Conservation (phyloP, 1,139 yeast genomes). For the Hanseniaspora uvarum region DNA sequence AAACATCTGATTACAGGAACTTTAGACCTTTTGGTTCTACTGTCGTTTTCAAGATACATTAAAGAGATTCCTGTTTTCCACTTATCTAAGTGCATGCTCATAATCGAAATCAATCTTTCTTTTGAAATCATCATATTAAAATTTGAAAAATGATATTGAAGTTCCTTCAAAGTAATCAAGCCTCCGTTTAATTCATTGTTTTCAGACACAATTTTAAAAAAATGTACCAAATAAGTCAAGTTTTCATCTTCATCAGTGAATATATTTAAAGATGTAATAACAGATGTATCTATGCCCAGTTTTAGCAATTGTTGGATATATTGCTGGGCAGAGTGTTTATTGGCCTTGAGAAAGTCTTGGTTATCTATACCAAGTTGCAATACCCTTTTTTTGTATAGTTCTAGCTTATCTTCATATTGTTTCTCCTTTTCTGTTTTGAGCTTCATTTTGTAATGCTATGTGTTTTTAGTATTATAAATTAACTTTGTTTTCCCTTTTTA, state of each 20-base stretch:
- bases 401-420: constrained; percentile 4
- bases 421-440: background rate
- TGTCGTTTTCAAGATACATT: background rate
- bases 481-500: no score
- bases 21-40: background rate
- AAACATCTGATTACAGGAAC: constrained; percentile 8
- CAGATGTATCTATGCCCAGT: constrained; percentile 4
- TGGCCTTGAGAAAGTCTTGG: constrained; percentile 1
- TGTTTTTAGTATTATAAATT: background rate
- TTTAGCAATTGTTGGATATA: constrained; percentile 10
- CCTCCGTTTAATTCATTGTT: constrained; percentile 13
- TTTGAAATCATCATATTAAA: constrained; percentile 11
- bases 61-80: constrained; percentile 11
- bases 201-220: constrained; percentile 3
- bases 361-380: constrained; percentile 12
- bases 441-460: background rate
- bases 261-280: constrained; percentile 8
- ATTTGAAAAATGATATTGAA: constrained; percentile 12
- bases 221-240: background rate
- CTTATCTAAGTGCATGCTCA: background rate
- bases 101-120: background rate
- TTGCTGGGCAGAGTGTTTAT: constrained; percentile 7
- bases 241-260: constrained; percentile 6
- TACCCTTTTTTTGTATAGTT: constrained; percentile 8
- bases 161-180: constrained; percentile 9